Percentiles rank a stretch among this genome's conserved stretches.
phyloP scores from a whole-genome alignment of 108 stramenopile species.

The Skeletonema potamos region DNA sequence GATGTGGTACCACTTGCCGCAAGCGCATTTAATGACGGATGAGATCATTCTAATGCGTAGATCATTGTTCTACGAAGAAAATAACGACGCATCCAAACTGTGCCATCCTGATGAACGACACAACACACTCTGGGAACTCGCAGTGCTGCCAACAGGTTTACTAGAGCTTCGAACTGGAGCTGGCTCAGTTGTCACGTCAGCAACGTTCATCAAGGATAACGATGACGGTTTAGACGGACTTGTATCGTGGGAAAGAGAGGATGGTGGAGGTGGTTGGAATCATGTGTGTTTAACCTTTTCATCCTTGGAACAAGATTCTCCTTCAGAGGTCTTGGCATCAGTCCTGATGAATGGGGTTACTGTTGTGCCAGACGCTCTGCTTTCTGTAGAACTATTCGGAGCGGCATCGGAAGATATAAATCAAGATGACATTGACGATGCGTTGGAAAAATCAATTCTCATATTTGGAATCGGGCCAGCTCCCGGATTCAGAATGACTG shows the following conservation, averaged over 20 bases:
- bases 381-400: conserved; percentile 47
- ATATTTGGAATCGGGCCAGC: conserved; percentile 74
- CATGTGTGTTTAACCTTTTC: conserved; percentile 77
- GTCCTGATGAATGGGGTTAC: conserved; percentile 58
- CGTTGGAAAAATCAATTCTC: conserved; percentile 66
- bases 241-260: conserved; percentile 53
- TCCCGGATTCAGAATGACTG: conserved; percentile 71
- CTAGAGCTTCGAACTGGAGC: conserved; percentile 73
- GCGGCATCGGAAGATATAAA: conserved; percentile 36
- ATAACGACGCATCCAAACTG: conserved; percentile 60
- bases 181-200: conserved; percentile 50
- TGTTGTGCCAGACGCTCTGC: conserved; percentile 37
- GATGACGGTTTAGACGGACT: conserved; percentile 46
- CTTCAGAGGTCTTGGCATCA: conserved; percentile 50
- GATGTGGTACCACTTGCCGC: conserved; percentile 82
- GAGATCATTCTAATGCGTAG: conserved; percentile 73
- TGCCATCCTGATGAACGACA: conserved; percentile 61
- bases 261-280: conserved; percentile 78
- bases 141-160: conserved; percentile 61
- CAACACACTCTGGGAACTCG: conserved; percentile 80
- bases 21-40: conserved; percentile 40
- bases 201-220: conserved; percentile 12
- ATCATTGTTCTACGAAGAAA: conserved; percentile 49
- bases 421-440: conserved; percentile 63
- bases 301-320: conserved; percentile 23